Evolutionary conservation across 768 basidiomycete genomes (phyloP).

Genomic region (Lentinus tigrinus): DNA sequence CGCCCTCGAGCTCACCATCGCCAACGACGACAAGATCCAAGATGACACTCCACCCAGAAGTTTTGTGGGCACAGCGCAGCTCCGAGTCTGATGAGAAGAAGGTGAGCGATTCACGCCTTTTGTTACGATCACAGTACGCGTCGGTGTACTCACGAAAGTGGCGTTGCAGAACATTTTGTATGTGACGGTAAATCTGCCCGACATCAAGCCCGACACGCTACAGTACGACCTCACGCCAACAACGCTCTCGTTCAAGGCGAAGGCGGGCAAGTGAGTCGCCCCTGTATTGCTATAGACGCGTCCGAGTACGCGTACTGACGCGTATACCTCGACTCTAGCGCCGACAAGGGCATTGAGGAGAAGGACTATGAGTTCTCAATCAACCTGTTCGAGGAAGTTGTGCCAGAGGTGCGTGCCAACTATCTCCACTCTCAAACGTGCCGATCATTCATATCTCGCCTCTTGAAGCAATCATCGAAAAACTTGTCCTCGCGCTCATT

Average conservation of each 20-base stretch:
- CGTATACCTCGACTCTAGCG: conserved; percentile 24
- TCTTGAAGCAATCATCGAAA: conserved; percentile 53
- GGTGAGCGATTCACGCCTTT: conserved; percentile 39
- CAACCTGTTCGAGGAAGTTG: conserved; percentile 73
- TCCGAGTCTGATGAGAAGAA: conserved; percentile 62
- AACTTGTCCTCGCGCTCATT: conserved; percentile 68
- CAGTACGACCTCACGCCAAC: conserved; percentile 58
- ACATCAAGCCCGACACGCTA: conserved; percentile 62
- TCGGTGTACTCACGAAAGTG: neutral
- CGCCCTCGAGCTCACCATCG: conserved; percentile 9
- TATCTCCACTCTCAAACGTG: neutral
- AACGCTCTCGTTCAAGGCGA: conserved; percentile 62
- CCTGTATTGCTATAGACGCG: neutral
- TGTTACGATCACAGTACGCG: neutral
- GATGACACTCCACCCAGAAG: conserved; percentile 72
- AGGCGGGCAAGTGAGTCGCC: conserved; percentile 55
- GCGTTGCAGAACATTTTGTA: conserved; percentile 77
- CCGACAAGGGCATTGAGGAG: conserved; percentile 43
- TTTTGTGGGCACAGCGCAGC: conserved; percentile 95
- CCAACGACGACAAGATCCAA: conserved; percentile 12
- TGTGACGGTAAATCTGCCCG: conserved; percentile 80
- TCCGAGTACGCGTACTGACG: conserved; percentile 8
- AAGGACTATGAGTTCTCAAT: conserved; percentile 75
- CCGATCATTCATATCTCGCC: neutral
- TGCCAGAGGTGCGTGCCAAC: conserved; percentile 61